phyloP scores from a whole-genome alignment of 2,329 filamentous ascomycete genomes.

The Epichloe sp. region DNA sequence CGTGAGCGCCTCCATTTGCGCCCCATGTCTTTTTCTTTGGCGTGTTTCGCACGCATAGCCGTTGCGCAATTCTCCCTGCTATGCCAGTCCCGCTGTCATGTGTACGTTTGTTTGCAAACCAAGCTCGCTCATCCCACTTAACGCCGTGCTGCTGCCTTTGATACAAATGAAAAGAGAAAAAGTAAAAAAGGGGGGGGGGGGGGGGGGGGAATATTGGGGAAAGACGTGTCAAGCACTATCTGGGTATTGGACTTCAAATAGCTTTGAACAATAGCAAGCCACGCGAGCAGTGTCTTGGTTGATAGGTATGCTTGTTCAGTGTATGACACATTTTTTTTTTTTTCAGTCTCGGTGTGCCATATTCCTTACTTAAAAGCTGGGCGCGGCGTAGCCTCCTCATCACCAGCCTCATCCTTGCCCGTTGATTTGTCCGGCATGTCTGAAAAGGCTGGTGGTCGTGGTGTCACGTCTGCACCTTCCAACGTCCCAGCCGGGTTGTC shows the following conservation, averaged over 20 bases:
- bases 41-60: too few relatives aligned
- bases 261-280: neutral
- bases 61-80: neutral
- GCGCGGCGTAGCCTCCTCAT: constrained; percentile 29
- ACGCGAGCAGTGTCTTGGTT: too few relatives aligned
- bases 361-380: constrained; percentile 15
- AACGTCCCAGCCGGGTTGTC: neutral
- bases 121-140: constrained; percentile 1
- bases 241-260: too few relatives aligned
- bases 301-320: neutral
- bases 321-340: neutral
- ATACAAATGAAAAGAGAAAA: constrained; percentile 5
- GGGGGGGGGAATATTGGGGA: neutral
- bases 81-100: neutral
- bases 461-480: constrained; percentile 10
- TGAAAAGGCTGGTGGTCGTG: constrained; percentile 21
- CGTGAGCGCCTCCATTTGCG: neutral
- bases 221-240: too few relatives aligned
- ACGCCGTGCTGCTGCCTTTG: constrained; percentile 13
- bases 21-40: too few relatives aligned
- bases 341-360: neutral
- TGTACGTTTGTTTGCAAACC: neutral
- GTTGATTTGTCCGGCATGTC: neutral
- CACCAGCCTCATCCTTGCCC: neutral
- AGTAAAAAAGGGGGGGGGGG: neutral